Percentiles rank a stretch among this genome's conserved stretches.
Evolutionary conservation across 208 protist genomes (phyloP).

Genomic region (Entamoeba histolytica): DNA sequence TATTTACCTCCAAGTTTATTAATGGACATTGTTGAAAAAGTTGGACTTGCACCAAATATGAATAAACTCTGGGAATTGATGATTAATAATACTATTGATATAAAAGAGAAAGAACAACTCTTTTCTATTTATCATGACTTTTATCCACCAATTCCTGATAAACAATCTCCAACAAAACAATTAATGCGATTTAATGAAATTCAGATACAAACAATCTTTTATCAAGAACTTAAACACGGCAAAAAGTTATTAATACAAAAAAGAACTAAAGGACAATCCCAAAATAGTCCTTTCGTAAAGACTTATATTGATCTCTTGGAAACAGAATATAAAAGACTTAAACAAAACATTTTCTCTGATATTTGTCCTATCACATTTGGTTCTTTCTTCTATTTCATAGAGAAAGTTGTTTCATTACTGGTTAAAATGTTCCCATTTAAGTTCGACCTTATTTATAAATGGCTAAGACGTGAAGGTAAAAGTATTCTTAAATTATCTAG

Average conservation of each 20-base stretch:
- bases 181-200: background rate
- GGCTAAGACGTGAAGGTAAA: background rate
- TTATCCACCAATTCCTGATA: background rate
- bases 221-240: background rate
- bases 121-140: background rate
- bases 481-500: background rate
- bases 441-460: background rate
- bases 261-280: background rate
- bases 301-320: background rate
- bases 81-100: background rate
- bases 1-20: background rate
- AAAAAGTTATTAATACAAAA: background rate
- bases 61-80: background rate
- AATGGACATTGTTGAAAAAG: background rate
- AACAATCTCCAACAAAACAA: background rate
- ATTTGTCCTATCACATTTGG: background rate
- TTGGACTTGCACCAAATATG: background rate
- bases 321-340: background rate
- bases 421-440: background rate
- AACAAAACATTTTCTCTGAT: background rate
- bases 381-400: background rate
- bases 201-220: background rate
- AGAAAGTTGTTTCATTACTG: background rate
- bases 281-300: background rate
- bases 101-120: background rate